A percentile compares a stretch with the other conserved stretches of the same genome.
phyloP scores from a whole-genome alignment of 768 basidiomycete species.

The Pilatotrama ljubarskyi region DNA sequence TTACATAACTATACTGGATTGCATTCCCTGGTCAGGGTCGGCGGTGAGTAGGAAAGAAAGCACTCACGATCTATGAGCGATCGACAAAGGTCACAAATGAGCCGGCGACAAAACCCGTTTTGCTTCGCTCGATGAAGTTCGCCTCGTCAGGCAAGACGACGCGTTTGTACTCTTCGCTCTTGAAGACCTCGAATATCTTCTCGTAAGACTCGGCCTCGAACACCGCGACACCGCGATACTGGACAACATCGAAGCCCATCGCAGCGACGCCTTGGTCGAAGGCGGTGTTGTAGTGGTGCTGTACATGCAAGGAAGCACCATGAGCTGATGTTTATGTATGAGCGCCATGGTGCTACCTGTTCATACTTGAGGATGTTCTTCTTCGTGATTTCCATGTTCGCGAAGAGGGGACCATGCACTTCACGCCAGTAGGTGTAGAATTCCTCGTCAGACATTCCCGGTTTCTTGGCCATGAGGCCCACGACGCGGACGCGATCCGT shows the following conservation, averaged over 20 bases:
- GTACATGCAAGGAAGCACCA: background rate
- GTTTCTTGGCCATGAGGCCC: conserved; percentile 8
- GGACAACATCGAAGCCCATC: conserved; percentile 23
- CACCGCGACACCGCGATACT: conserved; percentile 33
- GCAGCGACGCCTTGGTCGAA: conserved; percentile 14
- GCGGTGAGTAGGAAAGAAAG: too few relatives aligned
- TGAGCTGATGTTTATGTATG: too few relatives aligned
- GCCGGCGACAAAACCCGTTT: conserved; percentile 9
- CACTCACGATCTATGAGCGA: background rate
- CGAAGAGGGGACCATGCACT: conserved; percentile 12
- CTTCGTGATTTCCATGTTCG: conserved; percentile 11
- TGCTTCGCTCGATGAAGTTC: conserved; percentile 19
- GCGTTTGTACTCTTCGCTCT: conserved; percentile 23
- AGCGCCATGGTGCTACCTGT: background rate
- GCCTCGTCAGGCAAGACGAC: conserved; percentile 23
- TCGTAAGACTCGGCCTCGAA: conserved; percentile 37
- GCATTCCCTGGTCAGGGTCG: background rate
- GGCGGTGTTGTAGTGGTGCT: conserved; percentile 15
- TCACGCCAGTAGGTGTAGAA: conserved; percentile 14
- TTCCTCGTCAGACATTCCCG: conserved; percentile 7
- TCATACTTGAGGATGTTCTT: conserved; percentile 14
- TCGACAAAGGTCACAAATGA: background rate
- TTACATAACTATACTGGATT: background rate
- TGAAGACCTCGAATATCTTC: conserved; percentile 32
- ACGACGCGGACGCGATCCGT: conserved; percentile 7